phyloP scores from a whole-genome alignment of 805 yeast genomes.

The Wickerhamomyces chaumierensis region DNA sequence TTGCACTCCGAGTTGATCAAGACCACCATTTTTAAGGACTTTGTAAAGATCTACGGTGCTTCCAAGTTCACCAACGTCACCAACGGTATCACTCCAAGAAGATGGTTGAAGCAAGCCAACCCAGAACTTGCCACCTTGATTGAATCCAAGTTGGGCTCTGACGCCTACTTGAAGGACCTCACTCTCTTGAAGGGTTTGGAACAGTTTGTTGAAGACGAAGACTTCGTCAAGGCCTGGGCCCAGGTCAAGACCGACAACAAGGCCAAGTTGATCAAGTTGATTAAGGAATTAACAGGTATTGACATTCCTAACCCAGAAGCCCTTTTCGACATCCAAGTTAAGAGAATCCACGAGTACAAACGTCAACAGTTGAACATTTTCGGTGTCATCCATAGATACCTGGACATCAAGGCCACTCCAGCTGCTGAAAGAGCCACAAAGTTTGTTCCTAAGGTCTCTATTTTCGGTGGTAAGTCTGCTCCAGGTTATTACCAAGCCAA shows the following conservation, averaged over 20 bases:
- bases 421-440: slow-evolving; percentile 45
- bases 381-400: slow-evolving; percentile 77
- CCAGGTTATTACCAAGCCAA: slow-evolving; percentile 98
- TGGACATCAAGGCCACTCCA: slow-evolving; percentile 60
- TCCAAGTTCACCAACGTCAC: slow-evolving; percentile 87
- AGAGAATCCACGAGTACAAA: slow-evolving; percentile 91
- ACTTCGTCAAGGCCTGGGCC: slow-evolving; percentile 62
- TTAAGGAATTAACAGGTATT: slow-evolving; percentile 47
- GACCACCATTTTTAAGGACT: slow-evolving; percentile 84
- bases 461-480: slow-evolving; percentile 93
- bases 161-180: slow-evolving; percentile 59
- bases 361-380: slow-evolving; percentile 90
- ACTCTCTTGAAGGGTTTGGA: slow-evolving; percentile 57
- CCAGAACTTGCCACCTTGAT: slow-evolving; percentile 71
- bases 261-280: slow-evolving; percentile 49
- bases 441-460: slow-evolving; percentile 63
- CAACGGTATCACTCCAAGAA: slow-evolving; percentile 91
- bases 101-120: slow-evolving; percentile 93
- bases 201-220: slow-evolving; percentile 52
- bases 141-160: slow-evolving; percentile 57
- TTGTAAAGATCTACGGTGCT: slow-evolving; percentile 70
- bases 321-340: slow-evolving; percentile 84
- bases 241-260: slow-evolving; percentile 63
- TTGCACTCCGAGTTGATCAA: slow-evolving; percentile 83
- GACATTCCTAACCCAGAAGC: slow-evolving; percentile 58